Evolutionary conservation across 106 monocot species (phyloP), one percentile per base, ranked within the genome.

Genomic region (Dendrobium chrysotoxum): DNA sequence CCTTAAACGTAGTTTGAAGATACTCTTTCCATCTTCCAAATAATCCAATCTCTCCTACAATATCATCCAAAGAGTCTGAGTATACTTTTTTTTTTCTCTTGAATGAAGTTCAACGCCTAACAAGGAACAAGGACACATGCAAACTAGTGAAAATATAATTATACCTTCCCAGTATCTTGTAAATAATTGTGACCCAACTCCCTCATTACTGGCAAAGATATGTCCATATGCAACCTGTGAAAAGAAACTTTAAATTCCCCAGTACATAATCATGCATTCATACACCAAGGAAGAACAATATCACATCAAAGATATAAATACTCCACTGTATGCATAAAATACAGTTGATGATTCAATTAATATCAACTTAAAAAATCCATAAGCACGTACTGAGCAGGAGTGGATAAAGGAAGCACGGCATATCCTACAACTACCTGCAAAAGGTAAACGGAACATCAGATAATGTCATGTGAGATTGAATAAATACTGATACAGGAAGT

Each of bases 11-110:
- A 95, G 46, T 77, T 85, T 91, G 81, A 99, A 99, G 73, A 95
- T 80, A 86, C 82, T 83, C 84, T 99, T 99, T n/a, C 95, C 98
- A 87, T 99, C 98, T 77, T 99, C 98, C 71, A 99, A 45, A 86
- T 90, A 99, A 78, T 96, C 96, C 87, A 92, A 68, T 72, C 90
- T 93, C 88, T 95, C 98, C 98, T 98, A 79, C 42, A 83, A 85
- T 25, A 78, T 13, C 50, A 83, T 46, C 7, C 41, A 86, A 41
- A 70, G n/a, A 28, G 17, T 76, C 16, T 42, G 41, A 42, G 7
- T 40, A 9, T 42, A 74, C 31, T 28, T 35, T 13, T 12, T 13
- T 35, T 35, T 10, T 71, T 31, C 71, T 35, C 38, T 71, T 28
- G 35, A 35, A 35, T 35, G 35, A 38, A 71, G 11, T 35, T 71